A percentile compares a stretch with the other conserved stretches of the same genome.
These are phyloP conservation scores for Camellia oleifera DNA, from an alignment of 179 eudicot species.

Conservation along the genomic window DNA sequence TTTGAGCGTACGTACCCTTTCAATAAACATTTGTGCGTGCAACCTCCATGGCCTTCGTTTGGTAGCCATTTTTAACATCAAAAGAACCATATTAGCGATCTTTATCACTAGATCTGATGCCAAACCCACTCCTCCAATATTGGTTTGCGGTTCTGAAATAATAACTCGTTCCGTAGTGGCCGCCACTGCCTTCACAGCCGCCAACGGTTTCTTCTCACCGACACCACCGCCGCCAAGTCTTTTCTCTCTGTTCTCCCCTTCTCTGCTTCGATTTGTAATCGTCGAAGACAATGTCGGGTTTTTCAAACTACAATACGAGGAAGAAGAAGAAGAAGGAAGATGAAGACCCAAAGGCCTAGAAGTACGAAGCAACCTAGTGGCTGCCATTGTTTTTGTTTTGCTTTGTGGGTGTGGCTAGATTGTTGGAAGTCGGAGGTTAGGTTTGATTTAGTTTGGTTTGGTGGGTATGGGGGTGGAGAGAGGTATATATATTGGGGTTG, in stretches of 20 bases:
- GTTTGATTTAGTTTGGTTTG: neutral
- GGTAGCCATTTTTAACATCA: slow-evolving; percentile 9
- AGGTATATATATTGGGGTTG: neutral
- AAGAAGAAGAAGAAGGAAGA: slow-evolving; percentile 9
- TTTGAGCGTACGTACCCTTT: slow-evolving; percentile 12
- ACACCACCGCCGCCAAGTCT: neutral
- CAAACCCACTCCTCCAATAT: neutral
- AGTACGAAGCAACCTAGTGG: slow-evolving; percentile 19
- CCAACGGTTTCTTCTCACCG: neutral
- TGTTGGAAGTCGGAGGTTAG: neutral
- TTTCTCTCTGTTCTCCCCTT: slow-evolving; percentile 6
- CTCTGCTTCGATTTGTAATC: neutral
- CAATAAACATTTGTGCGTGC: slow-evolving; percentile 22
- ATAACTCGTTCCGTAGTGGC: neutral
- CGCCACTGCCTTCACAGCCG: slow-evolving; percentile 7
- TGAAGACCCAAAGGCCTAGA: slow-evolving; percentile 11
- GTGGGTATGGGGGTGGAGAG: neutral
- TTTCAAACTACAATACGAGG: neutral
- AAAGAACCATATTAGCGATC: slow-evolving; percentile 1
- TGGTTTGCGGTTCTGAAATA: neutral
- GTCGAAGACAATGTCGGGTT: neutral
- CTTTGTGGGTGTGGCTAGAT: neutral
- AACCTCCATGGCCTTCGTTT: slow-evolving; percentile 14
- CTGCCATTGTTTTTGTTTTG: slow-evolving; percentile 17
- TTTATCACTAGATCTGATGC: slow-evolving; percentile 13